Evolutionary conservation across 768 basidiomycete species (phyloP).

Genomic region (Tulasnella sp.): DNA sequence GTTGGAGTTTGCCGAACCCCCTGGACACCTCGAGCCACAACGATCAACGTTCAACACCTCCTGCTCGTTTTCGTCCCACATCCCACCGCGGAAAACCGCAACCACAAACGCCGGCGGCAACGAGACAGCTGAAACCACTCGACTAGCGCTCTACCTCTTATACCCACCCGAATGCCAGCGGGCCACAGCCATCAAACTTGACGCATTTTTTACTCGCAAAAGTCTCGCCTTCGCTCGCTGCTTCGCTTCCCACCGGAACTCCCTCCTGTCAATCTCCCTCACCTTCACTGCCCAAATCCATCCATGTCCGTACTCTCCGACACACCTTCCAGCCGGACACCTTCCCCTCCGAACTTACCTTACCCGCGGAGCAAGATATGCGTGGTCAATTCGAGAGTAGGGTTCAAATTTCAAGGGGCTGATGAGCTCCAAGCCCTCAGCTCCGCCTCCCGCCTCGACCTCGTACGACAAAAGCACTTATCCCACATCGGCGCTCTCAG

Average conservation of each 20-base stretch:
- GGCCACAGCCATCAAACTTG: background rate
- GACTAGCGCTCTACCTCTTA: background rate
- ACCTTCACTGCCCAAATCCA: too few relatives aligned
- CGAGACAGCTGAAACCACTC: background rate
- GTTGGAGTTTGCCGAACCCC: background rate
- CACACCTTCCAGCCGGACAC: background rate
- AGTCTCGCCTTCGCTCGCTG: too few relatives aligned
- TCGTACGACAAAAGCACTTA: background rate
- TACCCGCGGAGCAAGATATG: background rate
- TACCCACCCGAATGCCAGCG: background rate
- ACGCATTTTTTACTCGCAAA: background rate
- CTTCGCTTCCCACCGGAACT: background rate
- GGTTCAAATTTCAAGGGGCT: background rate
- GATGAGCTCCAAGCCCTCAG: background rate
- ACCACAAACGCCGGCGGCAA: background rate
- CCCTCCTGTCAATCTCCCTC: background rate
- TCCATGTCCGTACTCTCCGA: background rate
- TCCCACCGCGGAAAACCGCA: background rate
- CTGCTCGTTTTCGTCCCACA: background rate
- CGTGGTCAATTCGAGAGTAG: background rate
- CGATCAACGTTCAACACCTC: background rate
- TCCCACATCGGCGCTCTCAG: background rate
- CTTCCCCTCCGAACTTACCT: background rate
- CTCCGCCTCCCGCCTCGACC: background rate
- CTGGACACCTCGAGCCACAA: background rate